These are phyloP conservation scores for Dryas integrifolia DNA, from an alignment of 331 rosid genomes.

Conservation along the genomic window DNA sequence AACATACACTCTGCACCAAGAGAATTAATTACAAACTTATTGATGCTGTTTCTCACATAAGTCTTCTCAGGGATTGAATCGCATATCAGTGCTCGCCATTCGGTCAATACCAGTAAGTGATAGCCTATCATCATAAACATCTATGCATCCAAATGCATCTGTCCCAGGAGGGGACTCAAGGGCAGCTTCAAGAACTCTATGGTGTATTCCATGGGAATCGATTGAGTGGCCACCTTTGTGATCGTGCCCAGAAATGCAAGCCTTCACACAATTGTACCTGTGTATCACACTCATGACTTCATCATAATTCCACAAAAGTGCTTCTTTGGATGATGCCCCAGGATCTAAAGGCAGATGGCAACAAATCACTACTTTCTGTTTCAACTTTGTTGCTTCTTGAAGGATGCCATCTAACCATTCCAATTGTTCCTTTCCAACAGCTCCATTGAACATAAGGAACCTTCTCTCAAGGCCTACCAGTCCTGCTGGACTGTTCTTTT, in stretches of 20 bases:
- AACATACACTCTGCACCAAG: background rate
- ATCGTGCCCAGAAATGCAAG: conserved; percentile 74
- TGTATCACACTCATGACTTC: conserved; percentile 81
- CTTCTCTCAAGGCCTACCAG: conserved; percentile 66
- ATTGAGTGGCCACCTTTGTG: conserved; percentile 71
- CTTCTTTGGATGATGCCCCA: conserved; percentile 40
- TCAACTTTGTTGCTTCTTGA: conserved; percentile 57
- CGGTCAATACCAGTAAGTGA: conserved; percentile 58
- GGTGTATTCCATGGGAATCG: conserved; percentile 83
- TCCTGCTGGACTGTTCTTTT: conserved; percentile 78
- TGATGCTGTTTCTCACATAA: conserved; percentile 21
- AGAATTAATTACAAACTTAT: background rate
- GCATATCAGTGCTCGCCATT: conserved; percentile 59
- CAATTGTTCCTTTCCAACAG: conserved; percentile 76
- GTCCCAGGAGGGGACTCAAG: conserved; percentile 85
- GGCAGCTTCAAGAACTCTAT: conserved; percentile 86
- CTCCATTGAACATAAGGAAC: conserved; percentile 92
- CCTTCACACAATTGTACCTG: conserved; percentile 69
- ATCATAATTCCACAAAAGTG: conserved; percentile 77
- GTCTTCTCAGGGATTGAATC: conserved; percentile 39
- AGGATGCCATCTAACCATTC: conserved; percentile 71
- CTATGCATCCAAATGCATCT: conserved; percentile 61
- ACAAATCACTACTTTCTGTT: conserved; percentile 71
- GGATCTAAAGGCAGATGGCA: conserved; percentile 83
- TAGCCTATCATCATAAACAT: conserved; percentile 63